Conservation (phyloP, 768 basidiomycete species). For the Lactarius hengduanensis region DNA sequence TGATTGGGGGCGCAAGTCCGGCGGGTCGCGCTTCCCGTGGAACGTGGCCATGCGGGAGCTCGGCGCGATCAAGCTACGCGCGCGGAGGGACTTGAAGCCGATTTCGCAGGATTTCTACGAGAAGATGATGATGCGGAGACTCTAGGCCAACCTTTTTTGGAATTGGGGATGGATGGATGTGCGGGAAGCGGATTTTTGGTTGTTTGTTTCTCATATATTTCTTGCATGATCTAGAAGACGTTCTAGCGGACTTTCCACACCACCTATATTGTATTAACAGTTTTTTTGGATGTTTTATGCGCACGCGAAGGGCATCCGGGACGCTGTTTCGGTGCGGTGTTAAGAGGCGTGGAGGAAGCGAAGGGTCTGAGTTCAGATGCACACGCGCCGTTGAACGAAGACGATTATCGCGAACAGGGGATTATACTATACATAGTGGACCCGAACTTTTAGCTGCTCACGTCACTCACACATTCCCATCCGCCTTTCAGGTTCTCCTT, state of each 20-base stretch:
- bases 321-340: too few relatives aligned
- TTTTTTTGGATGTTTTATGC: background rate
- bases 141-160: background rate
- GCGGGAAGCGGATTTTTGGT: background rate
- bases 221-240: conserved; percentile 1
- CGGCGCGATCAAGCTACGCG: conserved; percentile 50
- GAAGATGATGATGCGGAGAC: conserved; percentile 32
- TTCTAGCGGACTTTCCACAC: background rate
- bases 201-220: background rate
- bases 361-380: too few relatives aligned
- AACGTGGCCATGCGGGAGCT: conserved; percentile 56
- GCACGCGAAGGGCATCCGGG: background rate
- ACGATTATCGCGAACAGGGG: conserved; percentile 10
- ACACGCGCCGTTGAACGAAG: background rate
- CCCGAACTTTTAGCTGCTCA: conserved; percentile 62
- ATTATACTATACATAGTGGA: conserved; percentile 17
- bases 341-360: background rate
- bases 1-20: conserved; percentile 32
- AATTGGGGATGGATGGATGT: background rate
- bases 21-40: conserved; percentile 47
- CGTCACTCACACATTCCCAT: conserved; percentile 97
- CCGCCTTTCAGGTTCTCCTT: conserved; percentile 94
- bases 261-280: background rate
- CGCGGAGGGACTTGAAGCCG: conserved; percentile 42
- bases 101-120: conserved; percentile 47